These are phyloP conservation scores for Sarocladium brachiariae DNA, from an alignment of 2,329 filamentous ascomycete genomes.

Conservation along the genomic window DNA sequence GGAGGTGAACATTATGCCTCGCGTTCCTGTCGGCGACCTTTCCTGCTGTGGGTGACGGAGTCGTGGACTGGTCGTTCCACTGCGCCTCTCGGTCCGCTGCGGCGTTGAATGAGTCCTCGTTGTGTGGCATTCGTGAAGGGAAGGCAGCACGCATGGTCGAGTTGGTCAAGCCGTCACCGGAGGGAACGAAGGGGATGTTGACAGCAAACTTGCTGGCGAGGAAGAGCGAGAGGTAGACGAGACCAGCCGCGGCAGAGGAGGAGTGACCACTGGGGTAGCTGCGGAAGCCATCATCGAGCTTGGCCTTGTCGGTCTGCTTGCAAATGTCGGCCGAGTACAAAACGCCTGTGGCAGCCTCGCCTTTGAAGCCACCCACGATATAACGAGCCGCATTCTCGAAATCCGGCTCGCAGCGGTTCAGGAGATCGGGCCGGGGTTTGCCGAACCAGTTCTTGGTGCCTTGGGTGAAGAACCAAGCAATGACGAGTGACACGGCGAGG, in stretches of 20 bases:
- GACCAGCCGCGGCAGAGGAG: conserved; percentile 68
- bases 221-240: conserved; percentile 82
- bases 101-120: conserved; percentile 30
- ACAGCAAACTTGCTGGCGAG: conserved; percentile 77
- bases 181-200: conserved; percentile 59
- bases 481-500: conserved; percentile 63
- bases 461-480: conserved; percentile 74
- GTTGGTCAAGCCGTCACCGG: conserved; percentile 36
- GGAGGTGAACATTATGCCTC: conserved; percentile 25
- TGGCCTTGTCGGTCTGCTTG: conserved; percentile 50
- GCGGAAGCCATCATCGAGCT: conserved; percentile 74
- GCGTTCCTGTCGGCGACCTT: conserved; percentile 17
- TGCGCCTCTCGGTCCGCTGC: conserved; percentile 26
- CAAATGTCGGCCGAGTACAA: conserved; percentile 76
- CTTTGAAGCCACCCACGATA: conserved; percentile 55
- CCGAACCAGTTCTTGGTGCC: conserved; percentile 75
- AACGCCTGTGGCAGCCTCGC: conserved; percentile 48
- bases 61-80: conserved; percentile 19
- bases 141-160: conserved; percentile 56
- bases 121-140: conserved; percentile 51
- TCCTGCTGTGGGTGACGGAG: conserved; percentile 20
- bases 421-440: conserved; percentile 71
- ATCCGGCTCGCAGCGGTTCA: conserved; percentile 74
- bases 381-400: conserved; percentile 52
- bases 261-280: conserved; percentile 57